Conservation (phyloP, 164 flowering plant genomes). For the Aristolochia fimbriata region DNA sequence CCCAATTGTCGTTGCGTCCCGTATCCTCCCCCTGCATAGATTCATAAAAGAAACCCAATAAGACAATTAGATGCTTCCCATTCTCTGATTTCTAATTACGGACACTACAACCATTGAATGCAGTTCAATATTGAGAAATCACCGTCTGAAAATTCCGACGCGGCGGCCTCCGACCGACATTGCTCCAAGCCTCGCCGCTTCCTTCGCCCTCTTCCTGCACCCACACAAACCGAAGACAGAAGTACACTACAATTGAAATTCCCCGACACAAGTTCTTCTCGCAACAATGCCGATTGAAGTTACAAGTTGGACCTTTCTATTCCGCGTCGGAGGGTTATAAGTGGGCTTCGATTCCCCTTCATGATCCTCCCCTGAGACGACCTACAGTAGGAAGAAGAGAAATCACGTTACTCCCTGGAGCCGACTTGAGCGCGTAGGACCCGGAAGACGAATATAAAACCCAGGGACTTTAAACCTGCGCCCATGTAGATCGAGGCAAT, state of each 20-base stretch:
- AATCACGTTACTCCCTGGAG: neutral
- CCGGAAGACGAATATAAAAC: neutral
- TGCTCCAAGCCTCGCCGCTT: constrained; percentile 14
- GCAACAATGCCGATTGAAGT: neutral
- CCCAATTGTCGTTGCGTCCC: constrained; percentile 33
- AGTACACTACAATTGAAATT: neutral
- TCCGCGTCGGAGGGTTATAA: constrained; percentile 10
- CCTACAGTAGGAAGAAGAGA: constrained; percentile 25
- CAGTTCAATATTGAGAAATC: neutral
- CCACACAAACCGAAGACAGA: neutral
- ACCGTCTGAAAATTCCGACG: neutral
- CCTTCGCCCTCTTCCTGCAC: constrained; percentile 29
- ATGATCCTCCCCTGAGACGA: constrained; percentile 41
- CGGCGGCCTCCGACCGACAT: neutral
- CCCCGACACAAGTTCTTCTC: neutral
- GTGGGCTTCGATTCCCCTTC: constrained; percentile 11
- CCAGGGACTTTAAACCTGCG: constrained; percentile 33
- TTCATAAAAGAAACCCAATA: neutral
- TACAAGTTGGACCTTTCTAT: constrained; percentile 21
- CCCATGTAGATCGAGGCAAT: constrained; percentile 81
- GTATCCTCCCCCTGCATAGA: neutral
- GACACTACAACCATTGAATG: neutral
- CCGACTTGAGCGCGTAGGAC: neutral
- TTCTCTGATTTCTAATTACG: neutral
- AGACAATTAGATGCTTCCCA: neutral